Conservation (phyloP, 768 basidiomycete species). For the Leucosporidium creatinivorum region DNA sequence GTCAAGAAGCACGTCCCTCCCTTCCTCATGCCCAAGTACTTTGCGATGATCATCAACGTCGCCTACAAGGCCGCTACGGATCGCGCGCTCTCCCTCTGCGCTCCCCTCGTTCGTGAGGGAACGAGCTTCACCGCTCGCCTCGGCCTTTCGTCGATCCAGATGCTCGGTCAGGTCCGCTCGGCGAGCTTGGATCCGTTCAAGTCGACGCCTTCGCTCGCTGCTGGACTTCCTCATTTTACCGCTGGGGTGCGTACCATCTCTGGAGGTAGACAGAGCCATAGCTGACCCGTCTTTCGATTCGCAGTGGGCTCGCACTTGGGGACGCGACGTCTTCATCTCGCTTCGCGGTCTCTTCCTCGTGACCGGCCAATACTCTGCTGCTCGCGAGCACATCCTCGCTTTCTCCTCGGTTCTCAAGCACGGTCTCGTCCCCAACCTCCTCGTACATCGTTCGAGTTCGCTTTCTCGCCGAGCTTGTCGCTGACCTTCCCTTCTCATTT, state of each 20-base stretch:
- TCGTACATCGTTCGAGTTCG: conserved; percentile 64
- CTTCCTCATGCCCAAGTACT: conserved; percentile 92
- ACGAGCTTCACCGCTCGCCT: conserved; percentile 85
- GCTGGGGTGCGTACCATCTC: conserved; percentile 45
- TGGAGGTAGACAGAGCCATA: too few species aligned
- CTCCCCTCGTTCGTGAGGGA: conserved; percentile 76
- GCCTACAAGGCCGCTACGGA: conserved; percentile 87
- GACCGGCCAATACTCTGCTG: conserved; percentile 78
- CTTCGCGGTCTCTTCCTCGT: conserved; percentile 73
- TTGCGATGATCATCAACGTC: conserved; percentile 78
- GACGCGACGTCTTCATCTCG: conserved; percentile 52
- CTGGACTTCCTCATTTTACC: conserved; percentile 90
- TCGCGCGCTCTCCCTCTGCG: conserved; percentile 74
- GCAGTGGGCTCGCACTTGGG: conserved; percentile 92
- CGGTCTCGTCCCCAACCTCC: conserved; percentile 88
- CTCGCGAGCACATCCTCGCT: conserved; percentile 79
- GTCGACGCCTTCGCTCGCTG: conserved; percentile 74
- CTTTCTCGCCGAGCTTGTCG: background rate
- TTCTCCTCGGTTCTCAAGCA: conserved; percentile 84
- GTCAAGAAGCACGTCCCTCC: conserved; percentile 67
- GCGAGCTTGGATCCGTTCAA: conserved; percentile 68
- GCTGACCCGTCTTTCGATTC: background rate
- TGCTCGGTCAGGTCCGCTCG: conserved; percentile 83
- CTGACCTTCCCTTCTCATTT: background rate
- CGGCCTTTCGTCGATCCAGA: conserved; percentile 59